Evolutionary conservation across 2,329 filamentous ascomycete species (phyloP), one percentile per base, ranked within the genome.

Genomic region (Ophiocordyceps camponoti-floridani): DNA sequence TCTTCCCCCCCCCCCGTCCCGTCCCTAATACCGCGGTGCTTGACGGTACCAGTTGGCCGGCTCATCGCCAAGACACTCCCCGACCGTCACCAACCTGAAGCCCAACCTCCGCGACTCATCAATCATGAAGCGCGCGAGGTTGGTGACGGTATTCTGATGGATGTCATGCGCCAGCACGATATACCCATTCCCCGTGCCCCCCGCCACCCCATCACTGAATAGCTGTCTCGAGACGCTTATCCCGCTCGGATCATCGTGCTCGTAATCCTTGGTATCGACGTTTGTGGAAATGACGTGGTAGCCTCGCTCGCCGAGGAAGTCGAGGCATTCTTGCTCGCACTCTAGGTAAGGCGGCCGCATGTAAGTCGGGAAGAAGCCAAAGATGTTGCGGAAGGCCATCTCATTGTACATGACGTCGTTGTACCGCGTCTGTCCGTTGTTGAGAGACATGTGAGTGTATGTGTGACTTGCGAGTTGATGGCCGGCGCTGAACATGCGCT

Each of bases 261-360:
- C 62, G 53, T 73, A 78, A 57, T 79, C 75, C 48, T 76, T 70
- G 14, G 75, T 79, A 54, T 79, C 75, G 13, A 79, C 57, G 52
- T 76, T 69, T 51, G 70, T 73, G 52, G 70, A 72, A 47, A 70
- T 63, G 49, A 75, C 57, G 53, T 77, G 71, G 56, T 77, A 77
- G 38, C 68, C 70, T 19, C 76, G 55, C 27, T 51, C 51, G 5
- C 50, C 54, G 51, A 68, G 51, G 31, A 59, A 52, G 9, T 50
- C 49, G 41, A 61, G 52, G 48, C 65, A 68, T n/a, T 63, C 54
- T 7, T 47, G 47, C 42, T 56, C 60, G 55, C 67, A 70, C 44
- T 63, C 63, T 2, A 67, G 62, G 47, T 63, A 67, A 0, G 67
- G 67, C 2, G 67, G 56, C 4, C 66, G 60, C 58, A 69, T 63